Evolutionary conservation across 2,329 filamentous ascomycete species (phyloP).

Genomic region (Coniochaeta sp.): DNA sequence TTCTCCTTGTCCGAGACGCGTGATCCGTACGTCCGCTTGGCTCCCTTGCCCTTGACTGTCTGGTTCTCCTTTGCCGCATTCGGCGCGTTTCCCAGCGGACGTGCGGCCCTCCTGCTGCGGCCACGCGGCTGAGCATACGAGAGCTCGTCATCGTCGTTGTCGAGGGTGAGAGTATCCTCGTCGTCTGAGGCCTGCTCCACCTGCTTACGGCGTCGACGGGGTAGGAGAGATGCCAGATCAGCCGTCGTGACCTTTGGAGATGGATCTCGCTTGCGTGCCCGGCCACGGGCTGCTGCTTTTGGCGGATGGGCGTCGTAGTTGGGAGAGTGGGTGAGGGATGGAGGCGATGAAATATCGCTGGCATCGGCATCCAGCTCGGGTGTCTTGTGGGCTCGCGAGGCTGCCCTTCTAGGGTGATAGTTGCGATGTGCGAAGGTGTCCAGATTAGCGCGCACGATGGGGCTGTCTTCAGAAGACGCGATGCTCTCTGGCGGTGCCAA

Average conservation of each 20-base stretch:
- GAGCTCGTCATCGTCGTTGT: conserved; percentile 50
- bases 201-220: conserved; percentile 39
- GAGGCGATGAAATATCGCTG: conserved; percentile 55
- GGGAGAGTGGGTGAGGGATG: conserved; percentile 60
- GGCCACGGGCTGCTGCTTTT: conserved; percentile 10
- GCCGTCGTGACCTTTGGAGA: conserved; percentile 44
- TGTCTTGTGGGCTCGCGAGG: conserved; percentile 23
- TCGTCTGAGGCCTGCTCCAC: conserved; percentile 39
- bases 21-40: conserved; percentile 41
- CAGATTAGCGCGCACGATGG: conserved; percentile 44
- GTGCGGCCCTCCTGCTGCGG: conserved; percentile 14
- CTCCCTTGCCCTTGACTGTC: conserved; percentile 9
- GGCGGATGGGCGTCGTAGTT: conserved; percentile 34
- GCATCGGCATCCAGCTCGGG: conserved; percentile 31
- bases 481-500: conserved; percentile 51
- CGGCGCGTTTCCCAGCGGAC: conserved; percentile 7
- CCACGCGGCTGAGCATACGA: conserved; percentile 34
- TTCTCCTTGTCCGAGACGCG: conserved; percentile 55
- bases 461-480: conserved; percentile 33
- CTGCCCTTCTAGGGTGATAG: conserved; percentile 23
- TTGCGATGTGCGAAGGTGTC: conserved; percentile 37
- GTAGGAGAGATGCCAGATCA: conserved; percentile 45
- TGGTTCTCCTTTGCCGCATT: conserved; percentile 16
- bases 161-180: conserved; percentile 28
- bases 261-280: conserved; percentile 12